phyloP scores from a whole-genome alignment of 352 stramenopile genomes.

The Phytophthora cryptogea region DNA sequence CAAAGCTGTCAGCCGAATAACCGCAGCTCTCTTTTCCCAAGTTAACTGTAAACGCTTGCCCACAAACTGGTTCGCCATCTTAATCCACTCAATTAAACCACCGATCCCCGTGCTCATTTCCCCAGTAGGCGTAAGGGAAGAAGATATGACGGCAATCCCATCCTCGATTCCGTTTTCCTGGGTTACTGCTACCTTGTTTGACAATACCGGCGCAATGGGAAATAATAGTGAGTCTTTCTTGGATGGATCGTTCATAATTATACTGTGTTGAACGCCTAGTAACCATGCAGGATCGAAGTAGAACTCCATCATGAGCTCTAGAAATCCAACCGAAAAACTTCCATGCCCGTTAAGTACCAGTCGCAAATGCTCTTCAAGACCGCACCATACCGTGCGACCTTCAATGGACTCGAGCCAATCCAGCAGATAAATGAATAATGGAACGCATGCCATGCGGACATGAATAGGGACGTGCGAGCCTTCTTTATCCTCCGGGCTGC shows the following conservation, averaged over 20 bases:
- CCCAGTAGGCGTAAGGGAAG: constrained; percentile 17
- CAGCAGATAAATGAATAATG: constrained; percentile 72
- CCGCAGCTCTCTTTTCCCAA: constrained; percentile 74
- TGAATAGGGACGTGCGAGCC: constrained; percentile 27
- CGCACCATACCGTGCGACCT: constrained; percentile 83
- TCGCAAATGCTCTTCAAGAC: constrained; percentile 78
- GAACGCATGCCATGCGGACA: constrained; percentile 60
- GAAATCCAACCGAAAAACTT: constrained; percentile 67
- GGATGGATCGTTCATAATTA: constrained; percentile 85
- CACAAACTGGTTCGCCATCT: constrained; percentile 62
- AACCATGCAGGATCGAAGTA: constrained; percentile 72
- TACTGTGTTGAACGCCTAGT: constrained; percentile 73
- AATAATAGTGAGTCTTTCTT: constrained; percentile 79
- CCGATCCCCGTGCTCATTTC: constrained; percentile 36
- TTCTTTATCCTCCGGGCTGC: constrained; percentile 4
- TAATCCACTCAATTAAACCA: constrained; percentile 70
- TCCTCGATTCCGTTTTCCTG: constrained; percentile 63
- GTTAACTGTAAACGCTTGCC: constrained; percentile 69
- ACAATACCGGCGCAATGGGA: constrained; percentile 47
- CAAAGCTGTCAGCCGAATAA: constrained; percentile 69
- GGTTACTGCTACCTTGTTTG: constrained; percentile 33
- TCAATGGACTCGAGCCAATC: constrained; percentile 86
- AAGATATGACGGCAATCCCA: constrained; percentile 38
- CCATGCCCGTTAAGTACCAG: constrained; percentile 74
- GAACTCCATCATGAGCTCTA: constrained; percentile 88